Conservation (phyloP, 306 rosid genomes). For the Vachellia collinsii region DNA sequence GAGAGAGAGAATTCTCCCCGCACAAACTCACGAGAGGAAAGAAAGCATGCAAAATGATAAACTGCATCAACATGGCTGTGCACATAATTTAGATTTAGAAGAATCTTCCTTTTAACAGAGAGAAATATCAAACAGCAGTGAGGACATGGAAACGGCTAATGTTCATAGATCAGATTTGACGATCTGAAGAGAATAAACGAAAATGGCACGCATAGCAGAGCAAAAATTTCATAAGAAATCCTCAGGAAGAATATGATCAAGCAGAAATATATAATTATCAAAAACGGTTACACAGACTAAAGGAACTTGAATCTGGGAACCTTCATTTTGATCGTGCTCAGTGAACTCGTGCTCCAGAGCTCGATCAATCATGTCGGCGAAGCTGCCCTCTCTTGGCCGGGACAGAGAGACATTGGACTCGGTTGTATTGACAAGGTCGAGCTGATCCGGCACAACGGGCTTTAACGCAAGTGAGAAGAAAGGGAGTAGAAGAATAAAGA, state of each 20-base stretch:
- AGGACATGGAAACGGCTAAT: background rate
- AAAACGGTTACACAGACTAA: slow-evolving; percentile 2
- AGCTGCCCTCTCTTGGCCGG: slow-evolving; percentile 73
- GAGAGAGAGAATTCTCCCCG: background rate
- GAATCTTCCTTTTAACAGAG: slow-evolving; percentile 15
- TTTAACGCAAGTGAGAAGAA: slow-evolving; percentile 46
- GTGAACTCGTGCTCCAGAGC: slow-evolving; percentile 94
- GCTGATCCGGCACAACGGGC: slow-evolving; percentile 58
- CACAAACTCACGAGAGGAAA: background rate
- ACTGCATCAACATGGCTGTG: slow-evolving; percentile 8
- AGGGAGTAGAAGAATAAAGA: slow-evolving; percentile 41
- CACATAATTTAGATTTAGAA: slow-evolving; percentile 23
- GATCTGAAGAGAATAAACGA: background rate
- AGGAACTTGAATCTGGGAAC: slow-evolving; percentile 52
- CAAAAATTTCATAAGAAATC: background rate
- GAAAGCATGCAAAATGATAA: background rate
- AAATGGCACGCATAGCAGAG: background rate
- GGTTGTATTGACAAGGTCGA: slow-evolving; percentile 56
- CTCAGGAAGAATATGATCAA: background rate
- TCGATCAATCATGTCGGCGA: slow-evolving; percentile 94
- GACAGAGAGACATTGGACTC: slow-evolving; percentile 69
- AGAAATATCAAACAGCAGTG: background rate
- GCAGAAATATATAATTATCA: background rate
- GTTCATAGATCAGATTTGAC: slow-evolving; percentile 35
- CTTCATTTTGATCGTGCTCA: slow-evolving; percentile 91